Base-by-base conservation (phyloP, 495 filamentous ascomycete species). In the Hypoxylon cercidicola region DNA sequence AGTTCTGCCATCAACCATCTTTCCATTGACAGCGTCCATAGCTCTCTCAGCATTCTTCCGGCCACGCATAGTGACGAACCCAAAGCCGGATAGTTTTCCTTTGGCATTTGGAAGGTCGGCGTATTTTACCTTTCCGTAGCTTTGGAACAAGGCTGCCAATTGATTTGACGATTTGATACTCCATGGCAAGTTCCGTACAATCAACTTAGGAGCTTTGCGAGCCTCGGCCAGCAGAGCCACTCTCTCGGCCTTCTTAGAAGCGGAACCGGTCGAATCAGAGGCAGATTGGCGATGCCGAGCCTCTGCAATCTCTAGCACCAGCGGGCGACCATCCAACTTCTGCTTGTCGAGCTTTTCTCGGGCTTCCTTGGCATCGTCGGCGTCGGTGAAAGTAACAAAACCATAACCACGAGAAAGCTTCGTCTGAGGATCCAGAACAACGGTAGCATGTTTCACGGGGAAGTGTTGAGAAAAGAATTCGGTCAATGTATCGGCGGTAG, bases 141-240 rank as follows among this genome's bases (percentile, higher is more conserved):
- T 90, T 69, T 84, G 80, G 75, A 99, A 98, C 30, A 96, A 77
- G 39, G 82, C 79, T 1, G 84, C 78, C 47, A 99, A 76, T 70
- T 97, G 87, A 46, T 97, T 88, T 0, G 92, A 80, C 8, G 85
- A 84, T 77, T 95, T 96, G 73, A 99, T 89, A 68, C 89, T 97
- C 95, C 95, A 99, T 1, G 95, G 93, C 66, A 99, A 72, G 73
- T 99, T 99, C 52, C 95, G 87, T 21, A 98, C 88, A 76, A 99
- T 99, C 68, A 99, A 78, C 76, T 91, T 94, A 9, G 92, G 89
- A 4, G 90, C 83, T 71, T 83, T 83, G 28, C 82, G 77, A 32
- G 81, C 81, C 56, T 86, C 84, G 15, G 71, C 76, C 55, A 79
- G 72, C 64, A 83, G 77, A 78, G 82, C 76, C 77, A 81, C 77